Base-by-base conservation (phyloP, 2,329 filamentous ascomycete genomes). In the Paraphaeosphaeria sporulosa region DNA sequence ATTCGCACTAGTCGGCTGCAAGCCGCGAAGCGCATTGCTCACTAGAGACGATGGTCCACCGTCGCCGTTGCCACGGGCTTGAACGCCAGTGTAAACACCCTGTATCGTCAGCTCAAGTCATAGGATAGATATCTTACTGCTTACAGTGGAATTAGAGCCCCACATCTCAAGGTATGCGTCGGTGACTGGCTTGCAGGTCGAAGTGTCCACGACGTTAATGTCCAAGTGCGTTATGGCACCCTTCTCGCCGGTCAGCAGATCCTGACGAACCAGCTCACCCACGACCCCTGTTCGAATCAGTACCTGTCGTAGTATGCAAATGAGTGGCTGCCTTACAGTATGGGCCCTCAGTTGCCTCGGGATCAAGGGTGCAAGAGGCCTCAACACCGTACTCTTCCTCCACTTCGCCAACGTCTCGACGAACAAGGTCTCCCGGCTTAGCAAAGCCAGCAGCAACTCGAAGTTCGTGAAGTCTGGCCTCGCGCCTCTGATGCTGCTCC, bases 111-210 rank as follows among this genome's bases (percentile, higher is more conserved):
- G 60, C 32, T n/a, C 50, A 9, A 15, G 1, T 23, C 12, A 50
- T 36, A 17, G 12, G n/a, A 36, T 15, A 38, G 13, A 9, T 23
- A 32, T 3, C n/a, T 8, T 9, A 25, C 4, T 23, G 23, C 64
- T 60, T 65, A 69, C 72, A 47, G 67, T 71, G 13, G 66, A 57
- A 48, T 75, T 75, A 52, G 50, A 51, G 44, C 72, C 70, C 84
- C 85, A 87, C 62, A 86, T 80, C 66, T 87, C 84, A 17, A 86
- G 70, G 54, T 80, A 83, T 10, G 81, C 78, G 61, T 83, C 74
- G 1, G 80, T 76, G 1, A 86, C 78, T 12, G 82, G 81, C 69
- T 83, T 76, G 75, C 85, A 87, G 5, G 81, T 83, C 17, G 79
- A 74, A 23, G 84, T 80, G 63, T 87, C 84, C 49, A 86, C 77